Conservation (phyloP, 2,329 filamentous ascomycete genomes). For the Cladosporium sp. region DNA sequence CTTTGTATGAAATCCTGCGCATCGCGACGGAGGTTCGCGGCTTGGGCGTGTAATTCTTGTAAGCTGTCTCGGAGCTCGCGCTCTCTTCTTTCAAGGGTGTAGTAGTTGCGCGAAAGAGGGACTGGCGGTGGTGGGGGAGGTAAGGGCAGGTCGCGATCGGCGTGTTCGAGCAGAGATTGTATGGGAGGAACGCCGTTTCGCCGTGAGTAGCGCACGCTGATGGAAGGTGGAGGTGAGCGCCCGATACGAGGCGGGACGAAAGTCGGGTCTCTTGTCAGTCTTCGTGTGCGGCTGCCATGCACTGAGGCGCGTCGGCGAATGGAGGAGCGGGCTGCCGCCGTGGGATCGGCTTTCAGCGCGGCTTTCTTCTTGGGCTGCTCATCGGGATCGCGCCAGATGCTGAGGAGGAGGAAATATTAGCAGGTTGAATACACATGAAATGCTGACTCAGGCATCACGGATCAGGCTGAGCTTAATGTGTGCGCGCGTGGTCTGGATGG, state of each 20-base stretch:
- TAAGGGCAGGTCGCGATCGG: constrained; percentile 16
- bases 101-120: constrained; percentile 24
- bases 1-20: not conserved
- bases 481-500: not conserved
- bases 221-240: constrained; percentile 22
- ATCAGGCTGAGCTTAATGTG: constrained; percentile 9
- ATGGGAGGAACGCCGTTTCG: constrained; percentile 28
- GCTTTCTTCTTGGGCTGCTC: constrained; percentile 40
- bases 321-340: constrained; percentile 51
- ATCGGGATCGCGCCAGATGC: constrained; percentile 54
- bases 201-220: constrained; percentile 15
- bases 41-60: not conserved
- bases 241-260: constrained; percentile 21
- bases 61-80: constrained; percentile 1
- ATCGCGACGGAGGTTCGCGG: not conserved
- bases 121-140: constrained; percentile 22
- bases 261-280: constrained; percentile 25
- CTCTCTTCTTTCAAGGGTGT: constrained; percentile 2
- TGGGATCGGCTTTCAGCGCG: constrained; percentile 37
- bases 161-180: constrained; percentile 27
- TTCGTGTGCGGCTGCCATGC: constrained; percentile 26
- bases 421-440: not conserved
- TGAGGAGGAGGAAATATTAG: constrained; percentile 20
- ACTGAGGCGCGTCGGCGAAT: constrained; percentile 48
- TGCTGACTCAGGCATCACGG: constrained; percentile 9